Evolutionary conservation across 1,284 basidiomycete species (phyloP), one percentile per base, ranked within the genome.

Genomic region (Erythrobasidium hasegawianum): DNA sequence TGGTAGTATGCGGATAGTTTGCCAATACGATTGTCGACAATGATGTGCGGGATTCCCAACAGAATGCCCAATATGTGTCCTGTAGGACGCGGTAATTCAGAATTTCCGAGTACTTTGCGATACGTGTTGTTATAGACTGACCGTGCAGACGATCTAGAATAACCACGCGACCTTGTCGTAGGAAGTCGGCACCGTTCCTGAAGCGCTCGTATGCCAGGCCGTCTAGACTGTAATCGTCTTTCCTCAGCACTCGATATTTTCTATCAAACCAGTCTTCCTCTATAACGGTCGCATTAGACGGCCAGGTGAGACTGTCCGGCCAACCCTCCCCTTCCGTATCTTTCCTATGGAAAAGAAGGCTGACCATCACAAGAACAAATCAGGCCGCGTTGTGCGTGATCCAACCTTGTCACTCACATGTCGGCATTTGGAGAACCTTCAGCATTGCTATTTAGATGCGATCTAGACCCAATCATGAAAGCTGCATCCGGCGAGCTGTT

Each of bases 71-170:
- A n/a, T 2, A 59, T 59, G 24, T 59, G 57, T n/a, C 55, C 55
- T 57, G 33, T 26, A 38, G 40, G 8, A 40, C 11, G 4, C 14
- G 29, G 11, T n/a, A 20, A 3, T 2, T 40, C 24, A 57, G 11
- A 20, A 2, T 33, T 4, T 5, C 33, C 4, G 55, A 2, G 11
- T 13, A 20, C 40, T 4, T 45, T 27, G 20, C 4, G 40, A 14
- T 4, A 5, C 18, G 40, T 9, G 9, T 4, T 2, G 16, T 47
- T n/a, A 47, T 47, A n/a, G n/a, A n/a, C 22, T 47, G 5, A 47
- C 57, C 57, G 39, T 59, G 57, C 7, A 59, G 39, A 8, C 57
- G 57, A 59, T 59, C 57, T 2, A 59, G 11, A 16, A 59, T 40
- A 3, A 47, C 39, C 2, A 59, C 4, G 14, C 40, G 27, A 3